Percentiles rank a stretch among this genome's conserved stretches.
Conservation (phyloP, 306 rosid species). For the Hippophae rhamnoides region DNA sequence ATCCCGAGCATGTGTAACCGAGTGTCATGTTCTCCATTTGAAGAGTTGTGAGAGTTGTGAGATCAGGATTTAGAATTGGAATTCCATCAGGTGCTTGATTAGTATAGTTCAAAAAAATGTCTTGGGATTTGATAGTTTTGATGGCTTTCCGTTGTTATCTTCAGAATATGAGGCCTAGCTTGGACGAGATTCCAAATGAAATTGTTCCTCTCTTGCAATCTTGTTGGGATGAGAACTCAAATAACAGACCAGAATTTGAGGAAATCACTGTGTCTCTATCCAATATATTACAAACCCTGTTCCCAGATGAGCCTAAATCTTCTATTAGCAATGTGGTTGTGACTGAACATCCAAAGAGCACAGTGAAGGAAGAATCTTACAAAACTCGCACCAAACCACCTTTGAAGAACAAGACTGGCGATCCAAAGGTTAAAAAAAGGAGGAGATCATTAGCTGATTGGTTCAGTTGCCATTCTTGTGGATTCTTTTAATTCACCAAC, state of each 20-base stretch:
- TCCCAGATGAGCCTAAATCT: conserved; percentile 8
- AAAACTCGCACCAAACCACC: background rate
- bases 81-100: background rate
- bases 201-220: conserved; percentile 39
- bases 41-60: too few relatives aligned
- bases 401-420: background rate
- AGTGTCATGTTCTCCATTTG: too few relatives aligned
- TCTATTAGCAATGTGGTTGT: conserved; percentile 2
- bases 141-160: background rate
- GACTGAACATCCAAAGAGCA: conserved; percentile 12
- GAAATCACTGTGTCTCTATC: conserved; percentile 27
- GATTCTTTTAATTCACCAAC: conserved; percentile 17
- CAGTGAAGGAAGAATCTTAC: background rate
- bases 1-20: too few relatives aligned
- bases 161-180: conserved; percentile 43
- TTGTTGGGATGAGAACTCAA: conserved; percentile 56
- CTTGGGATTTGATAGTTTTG: background rate
- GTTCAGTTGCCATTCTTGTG: conserved; percentile 12
- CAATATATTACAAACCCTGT: conserved; percentile 10
- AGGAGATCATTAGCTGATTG: conserved; percentile 4
- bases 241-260: conserved; percentile 39
- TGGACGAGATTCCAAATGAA: conserved; percentile 34
- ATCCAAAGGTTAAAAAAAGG: conserved; percentile 5
- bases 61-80: too few relatives aligned
- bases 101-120: background rate